These are phyloP conservation scores for Hansenula sp. DNA, from an alignment of 1,139 yeast species.

Conservation along the genomic window DNA sequence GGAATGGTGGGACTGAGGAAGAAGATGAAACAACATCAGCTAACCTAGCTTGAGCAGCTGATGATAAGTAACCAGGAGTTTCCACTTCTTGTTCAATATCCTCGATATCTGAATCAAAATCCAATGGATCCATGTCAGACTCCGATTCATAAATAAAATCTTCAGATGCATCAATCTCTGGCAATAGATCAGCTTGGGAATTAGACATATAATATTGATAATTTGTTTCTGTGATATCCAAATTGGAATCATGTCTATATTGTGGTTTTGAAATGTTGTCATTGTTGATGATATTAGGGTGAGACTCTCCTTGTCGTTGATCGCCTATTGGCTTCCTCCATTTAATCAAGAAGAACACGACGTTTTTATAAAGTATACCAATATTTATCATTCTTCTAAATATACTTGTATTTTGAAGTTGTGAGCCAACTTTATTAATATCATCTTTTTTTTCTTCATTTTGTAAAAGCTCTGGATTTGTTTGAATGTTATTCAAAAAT, in stretches of 20 bases:
- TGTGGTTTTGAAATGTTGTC: background rate
- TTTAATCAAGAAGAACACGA: slow-evolving; percentile 5
- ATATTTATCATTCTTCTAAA: background rate
- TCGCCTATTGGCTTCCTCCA: slow-evolving; percentile 14
- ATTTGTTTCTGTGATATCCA: slow-evolving; percentile 13
- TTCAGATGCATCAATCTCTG: slow-evolving; percentile 16
- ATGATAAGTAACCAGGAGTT: slow-evolving; percentile 2
- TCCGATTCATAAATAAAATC: slow-evolving; percentile 18
- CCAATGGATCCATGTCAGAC: slow-evolving; percentile 22
- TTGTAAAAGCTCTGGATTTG: slow-evolving; percentile 18
- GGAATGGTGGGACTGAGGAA: slow-evolving; percentile 3
- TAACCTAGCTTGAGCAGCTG: slow-evolving; percentile 5
- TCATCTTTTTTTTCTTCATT: slow-evolving; percentile 11
- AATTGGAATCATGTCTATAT: slow-evolving; percentile 6
- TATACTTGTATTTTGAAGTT: background rate
- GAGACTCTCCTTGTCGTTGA: slow-evolving; percentile 2
- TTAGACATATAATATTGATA: slow-evolving; percentile 44
- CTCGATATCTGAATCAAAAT: slow-evolving; percentile 24
- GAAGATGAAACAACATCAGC: slow-evolving; percentile 1
- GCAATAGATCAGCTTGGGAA: slow-evolving; percentile 34
- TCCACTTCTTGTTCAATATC: slow-evolving; percentile 15
- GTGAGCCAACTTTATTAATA: slow-evolving; percentile 11
- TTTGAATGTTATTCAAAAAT: slow-evolving; percentile 21
- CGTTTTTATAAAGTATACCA: background rate
- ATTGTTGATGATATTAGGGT: background rate